Percentiles rank a stretch among this genome's conserved stretches.
Evolutionary conservation across 306 rosid species (phyloP).

Genomic region (Benincasa hispida): DNA sequence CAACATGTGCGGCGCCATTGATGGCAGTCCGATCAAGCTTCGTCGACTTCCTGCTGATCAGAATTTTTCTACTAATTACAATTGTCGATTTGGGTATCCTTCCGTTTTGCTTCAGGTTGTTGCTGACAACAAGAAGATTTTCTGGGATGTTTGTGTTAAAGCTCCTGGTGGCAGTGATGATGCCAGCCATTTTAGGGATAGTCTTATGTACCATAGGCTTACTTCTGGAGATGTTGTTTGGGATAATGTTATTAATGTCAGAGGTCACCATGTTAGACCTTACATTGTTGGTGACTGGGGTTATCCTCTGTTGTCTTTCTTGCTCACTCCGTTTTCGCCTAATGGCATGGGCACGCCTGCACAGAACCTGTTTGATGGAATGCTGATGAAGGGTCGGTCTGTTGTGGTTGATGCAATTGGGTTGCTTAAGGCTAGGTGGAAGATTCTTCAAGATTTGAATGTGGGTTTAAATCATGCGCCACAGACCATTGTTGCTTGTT

Average conservation of each 20-base stretch:
- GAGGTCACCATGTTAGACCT: constrained; percentile 64
- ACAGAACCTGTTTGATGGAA: constrained; percentile 77
- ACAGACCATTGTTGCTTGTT: constrained; percentile 81
- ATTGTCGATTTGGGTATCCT: constrained; percentile 46
- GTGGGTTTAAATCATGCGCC: constrained; percentile 78
- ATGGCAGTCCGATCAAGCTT: constrained; percentile 50
- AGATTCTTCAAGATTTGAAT: constrained; percentile 69
- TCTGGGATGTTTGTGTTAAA: constrained; percentile 93
- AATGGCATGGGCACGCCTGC: constrained; percentile 73
- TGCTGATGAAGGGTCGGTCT: constrained; percentile 91
- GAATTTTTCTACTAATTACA: constrained; percentile 28
- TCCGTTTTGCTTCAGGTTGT: constrained; percentile 80
- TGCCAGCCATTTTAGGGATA: constrained; percentile 68
- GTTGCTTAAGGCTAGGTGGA: constrained; percentile 89
- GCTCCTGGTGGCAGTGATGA: constrained; percentile 74
- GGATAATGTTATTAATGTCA: constrained; percentile 54
- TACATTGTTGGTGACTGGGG: constrained; percentile 91
- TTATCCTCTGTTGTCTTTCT: constrained; percentile 57
- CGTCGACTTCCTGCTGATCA: constrained; percentile 23
- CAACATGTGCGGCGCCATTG: constrained; percentile 88
- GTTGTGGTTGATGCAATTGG: constrained; percentile 80
- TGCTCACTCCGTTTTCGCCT: constrained; percentile 55
- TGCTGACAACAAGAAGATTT: constrained; percentile 72
- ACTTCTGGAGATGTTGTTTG: constrained; percentile 62
- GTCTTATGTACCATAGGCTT: constrained; percentile 45